Conservation (phyloP, 495 filamentous ascomycete genomes). For the Cetradonia linearis region DNA sequence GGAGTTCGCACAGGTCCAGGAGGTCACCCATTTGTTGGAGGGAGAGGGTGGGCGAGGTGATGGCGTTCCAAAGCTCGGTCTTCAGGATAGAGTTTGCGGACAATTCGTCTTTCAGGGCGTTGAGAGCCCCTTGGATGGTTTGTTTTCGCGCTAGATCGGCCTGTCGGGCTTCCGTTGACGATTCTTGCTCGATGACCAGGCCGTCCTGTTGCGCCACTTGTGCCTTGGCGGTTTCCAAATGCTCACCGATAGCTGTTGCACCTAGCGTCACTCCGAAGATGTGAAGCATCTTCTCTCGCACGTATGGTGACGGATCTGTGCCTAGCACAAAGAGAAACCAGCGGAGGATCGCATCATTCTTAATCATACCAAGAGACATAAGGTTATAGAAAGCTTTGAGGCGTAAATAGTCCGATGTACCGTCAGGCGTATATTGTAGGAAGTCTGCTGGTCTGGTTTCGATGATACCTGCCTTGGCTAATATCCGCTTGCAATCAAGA, state of each 20-base stretch:
- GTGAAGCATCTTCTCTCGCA: conserved; percentile 58
- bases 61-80: conserved; percentile 65
- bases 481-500: conserved; percentile 59
- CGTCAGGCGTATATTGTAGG: conserved; percentile 67
- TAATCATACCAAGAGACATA: conserved; percentile 63
- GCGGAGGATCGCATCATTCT: conserved; percentile 49
- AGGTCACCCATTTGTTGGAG: conserved; percentile 66
- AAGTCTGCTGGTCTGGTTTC: conserved; percentile 55
- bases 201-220: conserved; percentile 33
- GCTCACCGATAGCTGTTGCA: conserved; percentile 66
- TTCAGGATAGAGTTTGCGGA: conserved; percentile 50
- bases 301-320: conserved; percentile 69
- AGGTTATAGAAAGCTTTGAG: conserved; percentile 74
- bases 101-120: conserved; percentile 56
- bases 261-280: conserved; percentile 65
- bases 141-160: conserved; percentile 60
- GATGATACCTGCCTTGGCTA: conserved; percentile 64
- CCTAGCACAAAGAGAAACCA: conserved; percentile 64
- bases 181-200: conserved; percentile 75
- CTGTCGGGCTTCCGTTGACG: conserved; percentile 54
- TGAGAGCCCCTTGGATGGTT: conserved; percentile 64
- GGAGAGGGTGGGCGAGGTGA: conserved; percentile 55
- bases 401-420: conserved; percentile 69
- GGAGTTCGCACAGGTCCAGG: conserved; percentile 60
- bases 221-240: conserved; percentile 22